Conservation (phyloP, 176 grass and related monocot genomes). For the Oryza brachyantha region DNA sequence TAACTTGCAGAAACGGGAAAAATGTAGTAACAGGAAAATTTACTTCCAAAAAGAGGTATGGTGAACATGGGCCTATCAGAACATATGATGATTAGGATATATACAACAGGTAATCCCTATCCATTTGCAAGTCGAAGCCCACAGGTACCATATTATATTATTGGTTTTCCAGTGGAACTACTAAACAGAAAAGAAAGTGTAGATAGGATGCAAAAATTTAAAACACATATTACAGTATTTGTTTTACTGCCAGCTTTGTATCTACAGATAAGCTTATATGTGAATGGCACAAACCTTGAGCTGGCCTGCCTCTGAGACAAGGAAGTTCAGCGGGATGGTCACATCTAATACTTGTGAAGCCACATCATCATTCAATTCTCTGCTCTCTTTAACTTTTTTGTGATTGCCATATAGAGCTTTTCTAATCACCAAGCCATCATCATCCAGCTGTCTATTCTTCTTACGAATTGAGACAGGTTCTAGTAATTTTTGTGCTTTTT, state of each 20-base stretch:
- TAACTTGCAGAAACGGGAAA: constrained; percentile 18
- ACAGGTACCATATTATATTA: neutral
- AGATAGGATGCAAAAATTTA: neutral
- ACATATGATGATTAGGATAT: neutral
- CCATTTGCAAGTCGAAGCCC: constrained; percentile 18
- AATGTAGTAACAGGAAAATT: no score
- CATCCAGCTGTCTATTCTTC: constrained; percentile 78
- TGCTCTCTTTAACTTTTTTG: constrained; percentile 39
- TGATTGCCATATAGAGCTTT: constrained; percentile 75
- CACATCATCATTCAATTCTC: constrained; percentile 62
- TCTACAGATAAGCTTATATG: constrained; percentile 19
- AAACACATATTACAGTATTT: neutral
- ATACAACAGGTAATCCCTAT: neutral
- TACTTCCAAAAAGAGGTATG: neutral
- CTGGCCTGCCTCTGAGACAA: constrained; percentile 73
- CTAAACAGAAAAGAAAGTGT: constrained; percentile 6
- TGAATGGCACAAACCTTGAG: constrained; percentile 70
- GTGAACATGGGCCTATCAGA: neutral
- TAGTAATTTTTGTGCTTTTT: constrained; percentile 75
- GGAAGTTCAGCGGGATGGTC: constrained; percentile 84
- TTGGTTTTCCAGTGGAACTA: constrained; percentile 3
- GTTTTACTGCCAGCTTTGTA: neutral
- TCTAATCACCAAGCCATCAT: constrained; percentile 74
- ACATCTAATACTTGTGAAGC: constrained; percentile 89
- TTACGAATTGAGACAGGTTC: constrained; percentile 88